Evolutionary conservation across 306 rosid genomes (phyloP), one percentile per base, ranked within the genome.

Genomic region (Pueraria montana): DNA sequence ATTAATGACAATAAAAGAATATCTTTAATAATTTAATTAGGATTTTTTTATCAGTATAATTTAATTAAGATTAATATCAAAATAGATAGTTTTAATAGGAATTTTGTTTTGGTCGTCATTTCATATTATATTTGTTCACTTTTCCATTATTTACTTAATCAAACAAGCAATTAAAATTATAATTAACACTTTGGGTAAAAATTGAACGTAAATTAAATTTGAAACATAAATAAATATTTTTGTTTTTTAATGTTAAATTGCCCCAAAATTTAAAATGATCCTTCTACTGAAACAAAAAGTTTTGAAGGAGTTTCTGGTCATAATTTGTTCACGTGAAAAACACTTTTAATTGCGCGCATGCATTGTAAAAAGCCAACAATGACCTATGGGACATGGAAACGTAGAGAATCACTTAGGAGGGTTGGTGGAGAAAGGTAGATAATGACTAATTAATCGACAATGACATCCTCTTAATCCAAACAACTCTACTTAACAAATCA

Each of bases 401-500:
- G 80, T 56, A 58, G 56, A 75, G 10, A 58, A 75, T 4, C 80
- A 75, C 55, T 75, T 36, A 14, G 10, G 42, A 48, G 62, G 40
- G 40, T 48, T 36, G 61, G 61, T 40, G 59, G 69, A 40, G 73
- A 66, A 75, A 67, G 59, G 53, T 21, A 61, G 73, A 80, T 18
- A 30, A 45, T 72, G 72, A 76, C 64, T 23, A 58, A 24, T 61
- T 4, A 71, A 62, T 62, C 32, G 46, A 72, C 32, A 62, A 59
- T 80, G 73, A 30, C 21, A 71, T 18, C 64, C 49, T 81, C 55
- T 43, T 49, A 32, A 63, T 79, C 76, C 65, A 65, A 26, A 42
- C 49, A 58, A 43, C 34, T 32, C 10, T 30, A 34, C 2, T 38
- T 36, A 38, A 30, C 72, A 65, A 49, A 80, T 76, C 55, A 80